These are phyloP conservation scores for Leucoagaricus sp. DNA, from an alignment of 1,284 basidiomycete species.

Conservation along the genomic window DNA sequence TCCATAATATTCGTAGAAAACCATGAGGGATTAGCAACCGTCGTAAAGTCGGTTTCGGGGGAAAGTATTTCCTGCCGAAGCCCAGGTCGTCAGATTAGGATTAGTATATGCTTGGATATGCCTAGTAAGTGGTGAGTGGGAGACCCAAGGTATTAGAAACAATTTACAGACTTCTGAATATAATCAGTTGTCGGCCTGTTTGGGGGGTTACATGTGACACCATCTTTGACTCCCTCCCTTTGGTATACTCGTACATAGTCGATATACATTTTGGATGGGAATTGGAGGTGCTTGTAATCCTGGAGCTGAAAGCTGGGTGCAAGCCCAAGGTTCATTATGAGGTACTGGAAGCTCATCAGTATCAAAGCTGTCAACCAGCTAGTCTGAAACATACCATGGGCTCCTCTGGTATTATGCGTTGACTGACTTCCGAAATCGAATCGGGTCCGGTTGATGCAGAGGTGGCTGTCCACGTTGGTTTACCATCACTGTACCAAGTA, in stretches of 20 bases:
- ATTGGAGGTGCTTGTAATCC: conserved; percentile 65
- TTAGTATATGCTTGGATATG: conserved; percentile 70
- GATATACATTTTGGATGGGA: conserved; percentile 72
- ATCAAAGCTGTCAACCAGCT: conserved; percentile 4
- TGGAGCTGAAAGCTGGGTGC: conserved; percentile 68
- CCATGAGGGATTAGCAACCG: conserved; percentile 45
- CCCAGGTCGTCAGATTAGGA: conserved; percentile 77
- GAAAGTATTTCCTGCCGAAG: conserved; percentile 62
- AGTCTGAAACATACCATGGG: conserved; percentile 46
- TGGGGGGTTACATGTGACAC: conserved; percentile 64
- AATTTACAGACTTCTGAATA: conserved; percentile 49
- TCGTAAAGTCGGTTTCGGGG: conserved; percentile 64
- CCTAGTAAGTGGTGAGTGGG: conserved; percentile 35
- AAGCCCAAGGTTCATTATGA: conserved; percentile 77
- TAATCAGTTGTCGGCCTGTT: conserved; percentile 62
- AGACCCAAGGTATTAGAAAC: conserved; percentile 2
- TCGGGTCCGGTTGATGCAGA: conserved; percentile 17
- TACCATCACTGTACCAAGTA: conserved; percentile 20
- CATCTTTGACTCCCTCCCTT: conserved; percentile 55
- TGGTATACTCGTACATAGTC: conserved; percentile 84
- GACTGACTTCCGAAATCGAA: conserved; percentile 10
- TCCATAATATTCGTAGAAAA: neutral
- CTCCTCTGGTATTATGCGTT: conserved; percentile 40
- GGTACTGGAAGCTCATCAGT: conserved; percentile 46
- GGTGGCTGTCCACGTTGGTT: conserved; percentile 18